Evolutionary conservation across 208 protist species (phyloP).

Genomic region (Leishmania martiniquensis): DNA sequence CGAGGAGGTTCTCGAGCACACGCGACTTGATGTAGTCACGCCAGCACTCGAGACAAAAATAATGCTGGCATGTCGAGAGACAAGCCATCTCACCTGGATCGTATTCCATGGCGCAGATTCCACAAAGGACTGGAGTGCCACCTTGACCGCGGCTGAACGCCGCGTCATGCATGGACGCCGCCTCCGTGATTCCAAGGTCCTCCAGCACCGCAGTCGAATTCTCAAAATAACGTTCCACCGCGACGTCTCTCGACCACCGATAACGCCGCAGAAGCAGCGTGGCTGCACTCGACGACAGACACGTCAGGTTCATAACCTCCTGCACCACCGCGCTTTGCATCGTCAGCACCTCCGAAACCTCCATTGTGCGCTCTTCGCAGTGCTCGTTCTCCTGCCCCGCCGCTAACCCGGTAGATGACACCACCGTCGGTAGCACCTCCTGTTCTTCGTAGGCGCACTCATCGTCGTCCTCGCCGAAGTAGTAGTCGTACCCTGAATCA

Average conservation of each 20-base stretch:
- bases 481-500: conserved; percentile 16
- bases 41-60: conserved; percentile 46
- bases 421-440: not conserved
- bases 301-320: conserved; percentile 20
- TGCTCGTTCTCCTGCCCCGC: conserved; percentile 6
- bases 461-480: conserved; percentile 31
- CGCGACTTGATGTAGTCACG: conserved; percentile 29
- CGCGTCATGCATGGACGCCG: not conserved
- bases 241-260: conserved; percentile 24
- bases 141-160: not conserved
- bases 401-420: not conserved
- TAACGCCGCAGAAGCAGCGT: conserved; percentile 16
- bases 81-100: conserved; percentile 11
- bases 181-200: conserved; percentile 11
- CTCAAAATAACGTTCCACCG: conserved; percentile 31
- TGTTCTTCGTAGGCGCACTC: conserved; percentile 20
- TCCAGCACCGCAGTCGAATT: conserved; percentile 5
- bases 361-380: conserved; percentile 23
- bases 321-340: conserved; percentile 25
- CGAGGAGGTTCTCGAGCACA: conserved; percentile 23
- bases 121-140: not conserved
- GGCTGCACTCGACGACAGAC: conserved; percentile 13
- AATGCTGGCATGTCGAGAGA: conserved; percentile 41
- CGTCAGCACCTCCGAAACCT: conserved; percentile 17
- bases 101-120: conserved; percentile 28